These are phyloP conservation scores for Lachnellula hyalina DNA, from an alignment of 2,329 filamentous ascomycete species.

Conservation along the genomic window DNA sequence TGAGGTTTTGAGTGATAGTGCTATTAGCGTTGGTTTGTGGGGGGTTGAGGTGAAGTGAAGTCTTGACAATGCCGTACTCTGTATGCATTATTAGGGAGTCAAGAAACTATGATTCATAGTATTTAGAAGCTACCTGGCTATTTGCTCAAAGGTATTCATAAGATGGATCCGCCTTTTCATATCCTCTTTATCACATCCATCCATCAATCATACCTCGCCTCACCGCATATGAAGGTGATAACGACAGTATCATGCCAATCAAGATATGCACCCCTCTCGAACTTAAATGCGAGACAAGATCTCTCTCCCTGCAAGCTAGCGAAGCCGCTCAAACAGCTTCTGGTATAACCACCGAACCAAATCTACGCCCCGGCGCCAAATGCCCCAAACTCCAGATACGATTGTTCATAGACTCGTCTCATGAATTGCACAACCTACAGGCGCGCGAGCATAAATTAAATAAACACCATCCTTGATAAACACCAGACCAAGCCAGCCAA, in stretches of 20 bases:
- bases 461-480: not conserved
- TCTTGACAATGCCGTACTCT: not conserved
- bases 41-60: conserved; percentile 12
- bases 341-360: conserved; percentile 13
- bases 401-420: conserved; percentile 5
- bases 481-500: not conserved
- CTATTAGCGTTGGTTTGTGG: conserved; percentile 32
- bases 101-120: not conserved
- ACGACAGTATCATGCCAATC: not conserved
- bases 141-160: not conserved
- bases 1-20: conserved; percentile 40
- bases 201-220: not conserved
- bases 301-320: not conserved
- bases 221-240: not conserved
- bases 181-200: not conserved
- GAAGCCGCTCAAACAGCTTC: conserved; percentile 5
- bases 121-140: not conserved
- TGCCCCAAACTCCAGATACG: conserved; percentile 14
- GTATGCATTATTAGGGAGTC: not conserved
- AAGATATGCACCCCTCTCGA: not conserved
- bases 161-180: not conserved
- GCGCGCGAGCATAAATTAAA: not conserved
- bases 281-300: not conserved
- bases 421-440: not conserved
- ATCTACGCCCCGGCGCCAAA: not conserved